Base-by-base conservation (phyloP, 1,284 basidiomycete genomes). In the Marasmius fiardii region DNA sequence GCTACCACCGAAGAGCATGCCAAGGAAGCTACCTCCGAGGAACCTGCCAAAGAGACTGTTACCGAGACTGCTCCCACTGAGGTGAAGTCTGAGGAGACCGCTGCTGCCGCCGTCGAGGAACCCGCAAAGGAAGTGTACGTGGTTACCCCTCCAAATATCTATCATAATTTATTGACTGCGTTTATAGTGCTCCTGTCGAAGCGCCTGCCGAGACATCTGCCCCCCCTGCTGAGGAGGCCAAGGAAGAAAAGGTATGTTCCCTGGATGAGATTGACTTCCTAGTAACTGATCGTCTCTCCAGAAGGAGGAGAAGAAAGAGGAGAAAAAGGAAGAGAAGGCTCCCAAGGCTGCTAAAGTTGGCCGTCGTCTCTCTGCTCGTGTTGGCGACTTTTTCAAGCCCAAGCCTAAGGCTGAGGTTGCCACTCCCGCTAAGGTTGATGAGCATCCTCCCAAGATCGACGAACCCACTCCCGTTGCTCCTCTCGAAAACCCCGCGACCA, bases 341-440 rank as follows among this genome's bases (percentile, higher is more conserved):
- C 48, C 68, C 60, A 74, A 80, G 69, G 65, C 69, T 41, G 67
- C 71, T 57, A 92, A 91, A 70, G 83, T 90, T 59, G 73, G 80
- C 57, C 88, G 90, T 60, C 88, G 90, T 60, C 73, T 92, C 60
- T 92, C 90, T 44, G 79, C 85, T 31, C 88, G 88, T 31, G 84
- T 92, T 33, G 80, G 79, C 53, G 86, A 87, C 56, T 80, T 92
- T 72, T 92, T 94, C 81, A 92, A 88, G 77, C 66, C 83, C 61
- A 91, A 85, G 80, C 78, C 83, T 65, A 88, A 84, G 72, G 67
- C 78, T 37, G 89, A 90, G 68, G 78, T 83, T 50, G 69, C 80
- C 44, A 72, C 87, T 7, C 87, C 90, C 53, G 81, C 92, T 55
- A 92, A 93, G 78, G 90, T 94, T 57, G 90, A 92, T 62, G 88